phyloP scores from a whole-genome alignment of 768 basidiomycete genomes.

The Artomyces pyxidatus region DNA sequence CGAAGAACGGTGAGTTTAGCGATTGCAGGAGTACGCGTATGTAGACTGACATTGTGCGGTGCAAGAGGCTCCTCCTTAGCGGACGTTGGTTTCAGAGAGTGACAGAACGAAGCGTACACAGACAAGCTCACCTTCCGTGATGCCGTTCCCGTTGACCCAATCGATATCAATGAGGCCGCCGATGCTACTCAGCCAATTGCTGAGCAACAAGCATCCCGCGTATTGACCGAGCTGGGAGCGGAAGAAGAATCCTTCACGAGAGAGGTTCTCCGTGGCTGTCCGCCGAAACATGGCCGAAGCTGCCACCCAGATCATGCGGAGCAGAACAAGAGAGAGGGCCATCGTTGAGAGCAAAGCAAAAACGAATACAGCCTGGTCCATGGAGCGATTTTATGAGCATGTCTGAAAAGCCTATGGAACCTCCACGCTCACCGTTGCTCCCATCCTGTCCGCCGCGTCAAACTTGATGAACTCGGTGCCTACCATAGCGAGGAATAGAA shows the following conservation, averaged over 20 bases:
- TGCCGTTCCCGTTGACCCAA: constrained; percentile 41
- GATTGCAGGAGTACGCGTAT: background rate
- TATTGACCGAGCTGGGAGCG: constrained; percentile 66
- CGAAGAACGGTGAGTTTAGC: background rate
- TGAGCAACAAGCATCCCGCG: constrained; percentile 51
- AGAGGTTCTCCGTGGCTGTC: constrained; percentile 11
- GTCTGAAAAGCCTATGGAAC: background rate
- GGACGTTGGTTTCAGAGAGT: constrained; percentile 31
- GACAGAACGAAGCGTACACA: background rate
- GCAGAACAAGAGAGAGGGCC: constrained; percentile 11
- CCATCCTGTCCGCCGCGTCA: background rate
- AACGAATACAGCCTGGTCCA: constrained; percentile 1
- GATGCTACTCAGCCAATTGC: constrained; percentile 44
- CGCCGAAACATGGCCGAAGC: constrained; percentile 27
- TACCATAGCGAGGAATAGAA: constrained; percentile 17
- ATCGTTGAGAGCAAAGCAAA: constrained; percentile 9
- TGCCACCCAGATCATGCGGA: background rate
- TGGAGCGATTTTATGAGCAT: background rate
- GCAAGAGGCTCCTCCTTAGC: background rate
- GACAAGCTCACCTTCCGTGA: constrained; percentile 37
- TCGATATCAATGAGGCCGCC: constrained; percentile 47
- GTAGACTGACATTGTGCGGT: background rate
- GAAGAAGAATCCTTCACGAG: constrained; percentile 52
- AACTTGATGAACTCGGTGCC: background rate
- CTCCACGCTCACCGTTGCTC: constrained; percentile 1